Evolutionary conservation across 2,329 filamentous ascomycete genomes (phyloP).

Genomic region (Colletotrichum nymphaeae): DNA sequence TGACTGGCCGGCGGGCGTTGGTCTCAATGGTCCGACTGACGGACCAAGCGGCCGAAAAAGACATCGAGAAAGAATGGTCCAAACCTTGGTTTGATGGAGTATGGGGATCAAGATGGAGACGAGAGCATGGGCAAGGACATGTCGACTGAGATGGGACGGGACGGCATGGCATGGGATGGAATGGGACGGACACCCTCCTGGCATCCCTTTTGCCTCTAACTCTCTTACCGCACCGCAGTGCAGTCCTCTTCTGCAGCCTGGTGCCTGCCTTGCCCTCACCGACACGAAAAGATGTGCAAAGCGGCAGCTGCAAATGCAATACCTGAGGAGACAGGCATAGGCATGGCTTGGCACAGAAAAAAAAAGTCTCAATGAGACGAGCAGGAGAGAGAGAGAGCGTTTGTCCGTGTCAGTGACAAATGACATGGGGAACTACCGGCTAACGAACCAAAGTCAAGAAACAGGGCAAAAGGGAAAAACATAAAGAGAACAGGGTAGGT

Average conservation of each 20-base stretch:
- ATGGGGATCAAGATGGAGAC: slow-evolving; percentile 27
- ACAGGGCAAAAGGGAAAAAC: neutral
- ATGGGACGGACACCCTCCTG: slow-evolving; percentile 13
- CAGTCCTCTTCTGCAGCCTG: neutral
- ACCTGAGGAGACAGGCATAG: neutral
- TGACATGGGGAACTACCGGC: slow-evolving; percentile 16
- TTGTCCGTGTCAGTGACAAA: slow-evolving; percentile 8
- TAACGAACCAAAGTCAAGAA: neutral
- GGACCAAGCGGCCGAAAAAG: slow-evolving; percentile 1
- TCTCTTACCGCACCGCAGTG: neutral
- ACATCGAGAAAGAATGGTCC: slow-evolving; percentile 17
- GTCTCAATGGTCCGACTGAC: neutral
- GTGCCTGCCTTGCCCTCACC: slow-evolving; percentile 3
- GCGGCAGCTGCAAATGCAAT: neutral
- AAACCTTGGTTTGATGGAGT: slow-evolving; percentile 30
- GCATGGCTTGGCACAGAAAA: slow-evolving; percentile 14
- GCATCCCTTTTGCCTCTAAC: neutral
- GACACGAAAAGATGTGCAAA: neutral
- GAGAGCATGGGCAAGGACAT: slow-evolving; percentile 18
- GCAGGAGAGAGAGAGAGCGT: neutral
- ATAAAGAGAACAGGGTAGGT: neutral
- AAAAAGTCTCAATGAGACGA: neutral
- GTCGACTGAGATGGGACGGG: slow-evolving; percentile 22
- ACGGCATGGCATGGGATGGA: neutral
- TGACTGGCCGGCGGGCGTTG: slow-evolving; percentile 23